Evolutionary conservation across 2,329 filamentous ascomycete genomes (phyloP), one percentile per base, ranked within the genome.

Genomic region (Metarhizium anisopliae): DNA sequence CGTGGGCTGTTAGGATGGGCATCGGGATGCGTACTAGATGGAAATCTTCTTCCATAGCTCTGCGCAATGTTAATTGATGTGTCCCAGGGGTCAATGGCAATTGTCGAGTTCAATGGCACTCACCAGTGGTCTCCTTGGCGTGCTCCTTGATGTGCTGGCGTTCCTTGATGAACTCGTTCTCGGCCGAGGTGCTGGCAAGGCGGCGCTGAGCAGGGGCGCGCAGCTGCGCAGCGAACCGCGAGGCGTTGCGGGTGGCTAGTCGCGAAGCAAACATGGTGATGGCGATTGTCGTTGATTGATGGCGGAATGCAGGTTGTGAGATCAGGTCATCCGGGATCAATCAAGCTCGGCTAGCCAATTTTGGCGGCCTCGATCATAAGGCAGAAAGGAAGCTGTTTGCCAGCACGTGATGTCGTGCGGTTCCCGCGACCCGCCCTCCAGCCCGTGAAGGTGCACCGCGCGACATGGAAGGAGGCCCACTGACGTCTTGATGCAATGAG

Each of bases 21-120:
- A 16, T 29, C 20, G 20, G 20, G 20, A 29, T 63, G 77, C 89
- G 76, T 90, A 96, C 92, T 90, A 97, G 80, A 96, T 81, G 62
- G 90, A 94, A 67, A 97, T 86, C 82, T 95, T 97, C 75, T 84
- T 86, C 94, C 94, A 99, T 68, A 96, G 84, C 68, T 90, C 93
- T 96, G 70, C 55, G 58, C 54, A 47, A 55, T 53, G 51, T 47
- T 53, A 47, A 43, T 25, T 11, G 20, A 4, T 29, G 14, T 16
- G 6, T 16, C 40, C 6, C 29, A n/a, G 36, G 4, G 45, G 29
- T 3, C 43, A 38, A 47, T 14, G 32, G 25, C 36, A 52, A 56
- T 50, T 30, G 40, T 18, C 20, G n/a, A 3, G 25, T 20, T 45
- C 13, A 29, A 32, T 30, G 56, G 42, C 30, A 82, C 87, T 72